Percentiles rank a stretch among this genome's conserved stretches.
These are phyloP conservation scores for Polygonum aviculare DNA, from an alignment of 148 eudicot genomes.

Conservation along the genomic window DNA sequence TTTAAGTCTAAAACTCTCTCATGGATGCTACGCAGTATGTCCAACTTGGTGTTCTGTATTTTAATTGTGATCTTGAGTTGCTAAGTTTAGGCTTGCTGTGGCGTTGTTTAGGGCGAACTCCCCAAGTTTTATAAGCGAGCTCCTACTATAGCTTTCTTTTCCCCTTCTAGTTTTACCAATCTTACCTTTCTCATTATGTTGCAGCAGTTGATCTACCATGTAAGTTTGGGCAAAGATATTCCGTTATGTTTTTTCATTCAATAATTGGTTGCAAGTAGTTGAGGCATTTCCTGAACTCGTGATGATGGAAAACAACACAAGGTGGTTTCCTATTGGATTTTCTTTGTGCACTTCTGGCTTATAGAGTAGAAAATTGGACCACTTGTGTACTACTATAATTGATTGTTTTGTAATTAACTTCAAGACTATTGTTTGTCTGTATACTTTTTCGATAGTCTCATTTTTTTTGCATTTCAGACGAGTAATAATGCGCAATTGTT, in stretches of 20 bases:
- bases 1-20: too few relatives aligned
- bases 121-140: too few relatives aligned
- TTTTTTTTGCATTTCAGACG: background rate
- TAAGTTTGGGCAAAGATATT: slow-evolving; percentile 34
- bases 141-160: too few relatives aligned
- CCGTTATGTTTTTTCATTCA: background rate
- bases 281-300: background rate
- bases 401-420: background rate
- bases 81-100: too few relatives aligned
- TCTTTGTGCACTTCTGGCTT: background rate
- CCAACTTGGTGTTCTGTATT: too few relatives aligned
- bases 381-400: too few relatives aligned
- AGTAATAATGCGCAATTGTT: background rate
- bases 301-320: background rate
- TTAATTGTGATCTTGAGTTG: too few relatives aligned
- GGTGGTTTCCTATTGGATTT: background rate
- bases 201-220: slow-evolving; percentile 82
- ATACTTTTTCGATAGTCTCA: background rate
- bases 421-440: background rate
- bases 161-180: too few relatives aligned
- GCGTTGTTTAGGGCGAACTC: too few relatives aligned
- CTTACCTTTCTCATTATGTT: too few relatives aligned
- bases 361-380: background rate
- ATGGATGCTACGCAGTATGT: too few relatives aligned
- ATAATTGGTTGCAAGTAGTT: background rate